Evolutionary conservation across 306 rosid genomes (phyloP), one percentile per base, ranked within the genome.

Genomic region (Quercus rubra): DNA sequence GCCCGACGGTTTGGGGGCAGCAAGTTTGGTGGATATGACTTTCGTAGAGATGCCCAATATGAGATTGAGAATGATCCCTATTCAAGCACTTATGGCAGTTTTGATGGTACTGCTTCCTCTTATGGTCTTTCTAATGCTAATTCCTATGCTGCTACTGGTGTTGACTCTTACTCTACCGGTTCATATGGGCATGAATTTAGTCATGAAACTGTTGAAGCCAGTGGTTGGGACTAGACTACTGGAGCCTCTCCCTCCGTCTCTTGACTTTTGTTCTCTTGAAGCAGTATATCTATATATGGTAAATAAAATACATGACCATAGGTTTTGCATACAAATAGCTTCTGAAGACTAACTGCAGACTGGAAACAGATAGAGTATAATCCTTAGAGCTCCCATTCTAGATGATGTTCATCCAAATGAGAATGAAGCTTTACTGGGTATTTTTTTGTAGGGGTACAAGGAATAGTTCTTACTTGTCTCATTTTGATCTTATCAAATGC

Each of bases 151-250:
- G 72, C 56, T 74, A 59, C 74, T 58, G 72, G 54, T 30, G 23
- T 59, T 23, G 31, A 23, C 27, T 59, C 66, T 49, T 49, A 49
- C 54, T 23, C 67, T 55, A 6, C 82, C 75, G 85, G 64, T 25
- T 66, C 62, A 1, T 74, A 27, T 73, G 87, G 81, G 70, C 71
- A 54, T 35, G 82, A 70, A 4, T 76, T 70, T 14, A 79, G 83
- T 18, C 78, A 75, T 77, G 77, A 56, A 33, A 38, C 81, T 14
- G 41, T 86, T 27, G 90, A 80, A 57, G 77, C 94, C 73, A 77
- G 78, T 38, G 97, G 97, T 11, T 92, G 94, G 93, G 91, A 92
- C 18, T 89, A 88, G 86, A 46, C 52, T 35, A 92, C 18, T 89
- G 86, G 86, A 46, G 57, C 43, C 57, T 33, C 27, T 58, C 30